These are phyloP conservation scores for Cystobasidiaceae sp. DNA, from an alignment of 1,284 basidiomycete species.

Conservation along the genomic window DNA sequence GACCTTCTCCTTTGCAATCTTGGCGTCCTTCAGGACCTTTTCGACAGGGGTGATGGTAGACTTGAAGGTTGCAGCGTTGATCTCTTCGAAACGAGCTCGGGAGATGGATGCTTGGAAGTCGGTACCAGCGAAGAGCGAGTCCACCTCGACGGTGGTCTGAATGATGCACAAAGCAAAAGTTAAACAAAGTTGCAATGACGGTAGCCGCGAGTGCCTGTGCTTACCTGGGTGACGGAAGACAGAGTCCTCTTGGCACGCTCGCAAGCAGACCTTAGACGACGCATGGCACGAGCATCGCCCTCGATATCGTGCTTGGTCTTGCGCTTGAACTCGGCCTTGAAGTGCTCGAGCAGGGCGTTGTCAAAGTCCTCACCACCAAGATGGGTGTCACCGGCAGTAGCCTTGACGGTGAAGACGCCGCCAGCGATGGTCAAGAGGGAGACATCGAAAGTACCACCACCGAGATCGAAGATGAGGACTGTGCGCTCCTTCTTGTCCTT, in stretches of 20 bases:
- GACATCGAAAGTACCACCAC: slow-evolving; percentile 77
- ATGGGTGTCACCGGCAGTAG: slow-evolving; percentile 56
- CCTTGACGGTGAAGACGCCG: slow-evolving; percentile 62
- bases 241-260: slow-evolving; percentile 99
- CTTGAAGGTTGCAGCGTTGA: slow-evolving; percentile 90
- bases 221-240: slow-evolving; percentile 84
- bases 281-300: slow-evolving; percentile 87
- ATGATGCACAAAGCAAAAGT: background rate
- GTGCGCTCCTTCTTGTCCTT: slow-evolving; percentile 86
- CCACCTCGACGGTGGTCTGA: slow-evolving; percentile 89
- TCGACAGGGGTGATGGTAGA: slow-evolving; percentile 97
- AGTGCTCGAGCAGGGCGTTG: slow-evolving; percentile 89
- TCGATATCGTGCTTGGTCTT: slow-evolving; percentile 82
- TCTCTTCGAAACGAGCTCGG: slow-evolving; percentile 99
- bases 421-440: slow-evolving; percentile 60
- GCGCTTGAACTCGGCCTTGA: slow-evolving; percentile 65
- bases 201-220: too few relatives aligned
- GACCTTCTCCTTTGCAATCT: slow-evolving; percentile 87
- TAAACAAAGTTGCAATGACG: background rate
- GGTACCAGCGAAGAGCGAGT: slow-evolving; percentile 78
- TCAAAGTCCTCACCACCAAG: slow-evolving; percentile 92
- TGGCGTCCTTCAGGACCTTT: slow-evolving; percentile 98
- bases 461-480: slow-evolving; percentile 98
- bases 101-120: slow-evolving; percentile 96
- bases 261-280: slow-evolving; percentile 91